Evolutionary conservation across 305 asterid genomes (phyloP), one percentile per base, ranked within the genome.

Genomic region (Ilex paraguariensis): DNA sequence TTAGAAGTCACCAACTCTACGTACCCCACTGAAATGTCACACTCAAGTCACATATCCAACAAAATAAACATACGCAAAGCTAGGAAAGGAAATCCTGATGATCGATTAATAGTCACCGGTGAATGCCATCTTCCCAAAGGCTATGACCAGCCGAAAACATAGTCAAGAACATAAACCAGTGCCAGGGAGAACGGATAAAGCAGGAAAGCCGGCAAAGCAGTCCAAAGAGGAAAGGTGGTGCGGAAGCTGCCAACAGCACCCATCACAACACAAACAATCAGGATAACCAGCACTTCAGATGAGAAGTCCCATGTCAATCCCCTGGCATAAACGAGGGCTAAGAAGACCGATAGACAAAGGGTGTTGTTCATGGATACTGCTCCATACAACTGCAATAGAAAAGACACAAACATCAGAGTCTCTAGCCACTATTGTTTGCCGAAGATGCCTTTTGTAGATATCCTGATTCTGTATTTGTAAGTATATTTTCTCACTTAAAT

Each of bases 221-320:
- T 84, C 99, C 99, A 93, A 0, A 93, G 78, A 17, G 97, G 99
- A 21, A 93, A 90, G 2, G 97, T 90, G 3, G 84, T 79, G 30
- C 88, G 87, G 13, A 78, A 5, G 71, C 99, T 86, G 55, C 85
- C 96, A 16, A 88, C 77, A 21, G 82, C 63, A 12, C 96, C 99
- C 91, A 88, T 77, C 66, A 84, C 88, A 14, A 90, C 14, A 79
- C 99, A 90, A 51, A 93, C 99, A 1, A 93, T 83, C 69, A 93
- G 64, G 56, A 93, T 90, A 12, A 90, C 90, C 59, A 93, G 83
- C 73, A 90, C 99, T 72, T 93, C 96, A 0, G 99, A 80, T 0
- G 99, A 86, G 84, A 93, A 93, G 77, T 90, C 86, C 97, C 99
- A 93, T 15, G 68, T 77, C 82, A 93, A 71, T 32, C 95, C 97